Base-by-base conservation (phyloP, 1,284 basidiomycete species). In the Amylostereum chailletii region DNA sequence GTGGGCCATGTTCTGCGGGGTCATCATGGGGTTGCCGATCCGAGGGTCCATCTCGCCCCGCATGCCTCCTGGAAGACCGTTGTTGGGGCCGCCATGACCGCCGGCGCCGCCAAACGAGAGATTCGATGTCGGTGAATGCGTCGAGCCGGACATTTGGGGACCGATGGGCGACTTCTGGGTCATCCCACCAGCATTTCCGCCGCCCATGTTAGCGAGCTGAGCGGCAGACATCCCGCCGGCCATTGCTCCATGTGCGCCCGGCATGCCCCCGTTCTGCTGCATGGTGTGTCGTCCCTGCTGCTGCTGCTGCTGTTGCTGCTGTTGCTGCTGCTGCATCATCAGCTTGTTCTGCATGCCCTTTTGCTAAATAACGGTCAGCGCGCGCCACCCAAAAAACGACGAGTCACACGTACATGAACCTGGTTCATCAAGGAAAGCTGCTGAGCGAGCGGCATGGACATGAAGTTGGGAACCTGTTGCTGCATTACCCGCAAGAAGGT, bases 381-480 rank as follows among this genome's bases (percentile, higher is more conserved):
- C 8, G 32, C 9, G 27, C 31, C 38, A 29, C 31, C 32, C 32
- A 29, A 34, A 43, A 44, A 4, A 29, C 42, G 33, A 33, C 4
- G 47, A 43, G 42, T n/a, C 43, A 38, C 6, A 65, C 68, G 48
- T 55, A 83, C 81, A 68, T 79, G 77, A 27, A 77, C 60, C 51
- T 65, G 55, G 41, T 76, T 63, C 65, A 86, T 69, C 57, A 70
- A 76, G 59, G 80, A 77, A 53, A 86, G 58, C 63, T 86, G 83
- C 55, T 74, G 66, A 51, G 66, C 71, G 4, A 72, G 42, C 6
- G 81, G 72, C 51, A 85, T 58, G 27, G 60, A 59, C 55, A 67
- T 65, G 57, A 87, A 86, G 5, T 70, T 70, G 11, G 80, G 83
- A 3, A 80, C 60, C 34, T 66, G 66, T 45, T 71, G 65, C 3